A percentile compares a stretch with the other conserved stretches of the same genome.
Evolutionary conservation across 2,329 filamentous ascomycete genomes (phyloP).

Genomic region (Myriosclerotinia curreyana): DNA sequence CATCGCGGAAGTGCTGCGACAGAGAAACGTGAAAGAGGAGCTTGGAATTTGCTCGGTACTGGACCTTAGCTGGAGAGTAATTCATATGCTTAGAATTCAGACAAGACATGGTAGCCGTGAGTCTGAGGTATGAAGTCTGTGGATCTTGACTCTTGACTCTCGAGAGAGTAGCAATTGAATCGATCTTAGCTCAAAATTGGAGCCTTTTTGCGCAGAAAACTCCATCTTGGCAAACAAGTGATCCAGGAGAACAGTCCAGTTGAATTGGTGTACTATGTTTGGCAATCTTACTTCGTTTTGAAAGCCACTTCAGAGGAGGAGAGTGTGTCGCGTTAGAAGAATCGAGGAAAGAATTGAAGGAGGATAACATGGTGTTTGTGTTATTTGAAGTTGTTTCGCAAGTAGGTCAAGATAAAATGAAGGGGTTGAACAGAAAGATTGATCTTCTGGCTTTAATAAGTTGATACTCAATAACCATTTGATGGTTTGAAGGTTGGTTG

Average conservation of each 20-base stretch:
- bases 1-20: neutral
- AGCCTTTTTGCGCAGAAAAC: neutral
- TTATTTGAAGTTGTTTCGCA: neutral
- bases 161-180: neutral
- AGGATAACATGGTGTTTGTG: neutral
- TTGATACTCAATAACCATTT: too few species aligned
- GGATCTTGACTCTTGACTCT: too few species aligned
- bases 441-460: too few species aligned
- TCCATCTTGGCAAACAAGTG: neutral
- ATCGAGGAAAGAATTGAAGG: neutral
- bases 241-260: neutral
- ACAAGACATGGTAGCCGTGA: neutral
- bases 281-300: neutral
- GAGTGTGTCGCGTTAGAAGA: neutral
- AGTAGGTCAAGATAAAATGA: neutral
- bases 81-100: neutral
- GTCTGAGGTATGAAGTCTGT: too few species aligned
- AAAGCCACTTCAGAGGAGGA: neutral
- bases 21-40: neutral
- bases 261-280: neutral
- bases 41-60: neutral
- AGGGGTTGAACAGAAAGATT: neutral
- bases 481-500: neutral
- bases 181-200: neutral
- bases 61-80: neutral